A percentile compares a stretch with the other conserved stretches of the same genome.
Conservation (phyloP, 306 rosid genomes). For the Medicago ruthenica region DNA sequence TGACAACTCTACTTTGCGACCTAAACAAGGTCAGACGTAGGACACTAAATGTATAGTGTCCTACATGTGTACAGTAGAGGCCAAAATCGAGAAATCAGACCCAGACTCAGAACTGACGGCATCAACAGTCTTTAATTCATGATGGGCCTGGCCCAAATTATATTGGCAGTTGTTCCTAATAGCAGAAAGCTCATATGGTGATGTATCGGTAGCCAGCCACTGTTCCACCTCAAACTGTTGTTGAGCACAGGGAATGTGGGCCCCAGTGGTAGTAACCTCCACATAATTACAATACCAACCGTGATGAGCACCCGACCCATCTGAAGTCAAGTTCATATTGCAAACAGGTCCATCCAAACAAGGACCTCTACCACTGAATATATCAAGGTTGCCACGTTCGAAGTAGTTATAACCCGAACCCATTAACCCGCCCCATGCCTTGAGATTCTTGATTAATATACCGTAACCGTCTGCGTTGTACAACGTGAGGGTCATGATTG, state of each 20-base stretch:
- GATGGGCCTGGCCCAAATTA: constrained; percentile 8
- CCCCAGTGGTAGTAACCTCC: constrained; percentile 76
- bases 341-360: constrained; percentile 67
- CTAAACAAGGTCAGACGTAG: background rate
- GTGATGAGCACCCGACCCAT: constrained; percentile 73
- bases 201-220: constrained; percentile 76
- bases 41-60: no score
- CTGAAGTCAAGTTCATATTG: constrained; percentile 68
- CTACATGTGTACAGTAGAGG: background rate
- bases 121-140: background rate
- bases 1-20: background rate
- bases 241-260: constrained; percentile 60
- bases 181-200: constrained; percentile 65
- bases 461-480: constrained; percentile 50
- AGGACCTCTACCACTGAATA: constrained; percentile 76
- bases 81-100: constrained; percentile 29
- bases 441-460: constrained; percentile 51
- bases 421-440: constrained; percentile 83
- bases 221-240: constrained; percentile 67
- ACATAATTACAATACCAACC: constrained; percentile 89
- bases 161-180: constrained; percentile 44
- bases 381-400: constrained; percentile 82
- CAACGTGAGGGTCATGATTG: constrained; percentile 49
- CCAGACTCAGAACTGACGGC: background rate
- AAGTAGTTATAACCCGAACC: constrained; percentile 64